phyloP scores from a whole-genome alignment of 2,329 filamentous ascomycete genomes.

The Magnaporthiopsis rhizophila region DNA sequence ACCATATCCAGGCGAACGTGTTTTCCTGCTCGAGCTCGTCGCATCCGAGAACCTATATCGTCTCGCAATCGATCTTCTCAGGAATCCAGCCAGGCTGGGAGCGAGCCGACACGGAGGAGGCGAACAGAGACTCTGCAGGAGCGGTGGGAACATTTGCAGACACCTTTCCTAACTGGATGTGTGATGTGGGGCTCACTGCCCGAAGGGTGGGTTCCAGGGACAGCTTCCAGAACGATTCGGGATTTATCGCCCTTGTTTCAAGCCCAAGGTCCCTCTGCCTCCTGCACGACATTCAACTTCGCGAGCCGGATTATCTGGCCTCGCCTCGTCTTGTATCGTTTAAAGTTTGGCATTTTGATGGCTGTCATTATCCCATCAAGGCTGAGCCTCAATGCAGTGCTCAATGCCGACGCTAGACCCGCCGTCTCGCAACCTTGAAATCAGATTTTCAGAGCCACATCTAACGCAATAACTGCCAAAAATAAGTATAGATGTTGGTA shows the following conservation, averaged over 20 bases:
- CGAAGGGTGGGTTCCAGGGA: neutral
- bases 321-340: neutral
- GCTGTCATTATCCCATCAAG: neutral
- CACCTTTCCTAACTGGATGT: neutral
- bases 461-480: neutral
- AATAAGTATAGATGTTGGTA: neutral
- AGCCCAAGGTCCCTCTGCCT: neutral
- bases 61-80: too few species aligned
- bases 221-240: too few species aligned
- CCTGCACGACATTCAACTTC: neutral
- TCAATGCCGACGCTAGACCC: neutral
- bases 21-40: neutral
- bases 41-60: neutral
- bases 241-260: neutral
- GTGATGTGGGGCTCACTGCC: neutral
- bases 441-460: too few species aligned
- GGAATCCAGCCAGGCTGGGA: neutral
- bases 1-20: neutral
- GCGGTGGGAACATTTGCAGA: neutral
- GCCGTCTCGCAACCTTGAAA: neutral
- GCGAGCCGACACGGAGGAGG: neutral
- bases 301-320: neutral
- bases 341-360: too few species aligned
- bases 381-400: neutral
- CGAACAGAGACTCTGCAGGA: neutral